Percentiles rank a stretch among this genome's conserved stretches.
Evolutionary conservation across 805 yeast species (phyloP).

Genomic region (Saturnispora hagleri): DNA sequence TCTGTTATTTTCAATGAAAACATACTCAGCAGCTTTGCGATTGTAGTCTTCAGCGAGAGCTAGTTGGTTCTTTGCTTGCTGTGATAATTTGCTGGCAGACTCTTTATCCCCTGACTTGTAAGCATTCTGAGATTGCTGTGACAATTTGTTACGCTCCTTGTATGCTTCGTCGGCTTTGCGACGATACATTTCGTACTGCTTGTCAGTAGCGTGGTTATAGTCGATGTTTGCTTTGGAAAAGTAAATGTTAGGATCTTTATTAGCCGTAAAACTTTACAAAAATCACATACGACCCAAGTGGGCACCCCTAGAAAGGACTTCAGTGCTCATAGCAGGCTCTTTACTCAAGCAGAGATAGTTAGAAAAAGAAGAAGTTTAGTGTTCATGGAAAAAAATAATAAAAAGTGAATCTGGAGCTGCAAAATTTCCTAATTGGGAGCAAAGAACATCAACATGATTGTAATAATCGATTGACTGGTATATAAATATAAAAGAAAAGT

Average conservation of each 20-base stretch:
- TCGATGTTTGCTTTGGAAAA: slow-evolving; percentile 27
- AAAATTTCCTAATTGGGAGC: neutral
- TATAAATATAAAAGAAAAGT: neutral
- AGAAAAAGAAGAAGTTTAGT: no score
- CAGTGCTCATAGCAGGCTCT: slow-evolving; percentile 16
- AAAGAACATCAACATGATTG: neutral
- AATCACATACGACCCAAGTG: slow-evolving; percentile 17
- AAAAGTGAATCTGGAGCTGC: neutral
- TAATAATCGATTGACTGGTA: neutral
- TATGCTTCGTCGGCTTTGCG: slow-evolving; percentile 60
- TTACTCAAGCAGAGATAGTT: neutral
- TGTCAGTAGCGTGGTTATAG: slow-evolving; percentile 67
- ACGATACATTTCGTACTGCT: slow-evolving; percentile 54
- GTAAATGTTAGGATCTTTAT: neutral
- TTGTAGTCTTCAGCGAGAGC: slow-evolving; percentile 61
- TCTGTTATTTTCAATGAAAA: slow-evolving; percentile 77
- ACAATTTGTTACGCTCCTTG: slow-evolving; percentile 43
- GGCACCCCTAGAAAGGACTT: slow-evolving; percentile 21
- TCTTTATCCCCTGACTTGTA: slow-evolving; percentile 65
- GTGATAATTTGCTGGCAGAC: slow-evolving; percentile 64
- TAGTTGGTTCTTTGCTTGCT: slow-evolving; percentile 51
- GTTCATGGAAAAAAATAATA: neutral
- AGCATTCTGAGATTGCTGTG: slow-evolving; percentile 68
- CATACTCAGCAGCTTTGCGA: slow-evolving; percentile 80
- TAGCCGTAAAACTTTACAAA: neutral